Percentiles rank a stretch among this genome's conserved stretches.
Evolutionary conservation across 1,139 yeast genomes (phyloP).

Genomic region (Taphrina populina): DNA sequence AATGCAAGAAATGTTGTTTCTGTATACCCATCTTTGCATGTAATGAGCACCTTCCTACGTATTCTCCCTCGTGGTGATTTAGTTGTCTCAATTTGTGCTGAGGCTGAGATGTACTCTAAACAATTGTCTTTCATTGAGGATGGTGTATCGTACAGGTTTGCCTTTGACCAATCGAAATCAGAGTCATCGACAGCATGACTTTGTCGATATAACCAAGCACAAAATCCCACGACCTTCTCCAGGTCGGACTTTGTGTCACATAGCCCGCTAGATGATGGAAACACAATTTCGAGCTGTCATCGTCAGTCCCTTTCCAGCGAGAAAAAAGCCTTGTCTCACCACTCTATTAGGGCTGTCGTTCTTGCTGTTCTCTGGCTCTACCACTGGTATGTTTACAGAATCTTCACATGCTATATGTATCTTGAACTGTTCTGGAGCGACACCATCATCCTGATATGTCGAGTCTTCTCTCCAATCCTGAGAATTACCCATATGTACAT

Average conservation of each 20-base stretch:
- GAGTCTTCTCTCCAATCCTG: constrained; percentile 49
- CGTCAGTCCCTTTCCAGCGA: too few species aligned
- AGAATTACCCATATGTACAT: constrained; percentile 79
- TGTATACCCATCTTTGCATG: constrained; percentile 89
- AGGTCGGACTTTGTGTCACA: neutral
- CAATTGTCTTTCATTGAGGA: too few species aligned
- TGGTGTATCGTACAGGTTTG: neutral
- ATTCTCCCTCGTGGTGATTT: too few species aligned
- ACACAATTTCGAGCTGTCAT: constrained; percentile 11
- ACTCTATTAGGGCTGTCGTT: too few species aligned
- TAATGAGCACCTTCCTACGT: constrained; percentile 52
- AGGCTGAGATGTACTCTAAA: too few species aligned
- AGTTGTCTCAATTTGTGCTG: too few species aligned
- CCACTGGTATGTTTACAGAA: constrained; percentile 35
- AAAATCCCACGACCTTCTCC: constrained; percentile 2
- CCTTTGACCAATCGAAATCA: neutral
- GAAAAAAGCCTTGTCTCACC: too few species aligned
- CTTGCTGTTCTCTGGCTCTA: too few species aligned
- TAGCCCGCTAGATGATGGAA: constrained; percentile 23
- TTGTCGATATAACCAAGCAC: constrained; percentile 17
- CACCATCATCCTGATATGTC: constrained; percentile 24
- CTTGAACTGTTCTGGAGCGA: constrained; percentile 3
- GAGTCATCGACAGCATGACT: neutral
- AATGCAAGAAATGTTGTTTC: constrained; percentile 76
- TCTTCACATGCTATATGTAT: constrained; percentile 32